These are phyloP conservation scores for Colletotrichum sp. DNA, from an alignment of 2,329 filamentous ascomycete species.

Conservation along the genomic window DNA sequence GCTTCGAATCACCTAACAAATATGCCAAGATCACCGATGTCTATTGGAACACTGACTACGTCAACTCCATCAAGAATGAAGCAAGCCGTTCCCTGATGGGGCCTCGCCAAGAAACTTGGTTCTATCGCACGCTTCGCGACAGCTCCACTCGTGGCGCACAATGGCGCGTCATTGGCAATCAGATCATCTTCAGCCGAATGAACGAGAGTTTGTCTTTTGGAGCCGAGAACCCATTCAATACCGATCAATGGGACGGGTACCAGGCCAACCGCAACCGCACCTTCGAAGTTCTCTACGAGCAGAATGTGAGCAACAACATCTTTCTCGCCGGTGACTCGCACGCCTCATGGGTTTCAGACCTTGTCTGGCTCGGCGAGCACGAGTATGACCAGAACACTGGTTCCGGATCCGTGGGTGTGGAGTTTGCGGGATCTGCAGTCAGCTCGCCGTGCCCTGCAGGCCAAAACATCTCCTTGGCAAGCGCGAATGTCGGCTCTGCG, in stretches of 20 bases:
- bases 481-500: not conserved
- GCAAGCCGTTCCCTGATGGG: conserved; percentile 75
- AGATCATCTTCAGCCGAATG: conserved; percentile 64
- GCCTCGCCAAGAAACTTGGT: conserved; percentile 75
- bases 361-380: conserved; percentile 61
- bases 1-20: not conserved
- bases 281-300: conserved; percentile 67
- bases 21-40: conserved; percentile 32
- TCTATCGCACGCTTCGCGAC: conserved; percentile 63
- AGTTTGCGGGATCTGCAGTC: conserved; percentile 72
- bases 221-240: conserved; percentile 47
- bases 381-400: conserved; percentile 60
- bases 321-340: conserved; percentile 76
- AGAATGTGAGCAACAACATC: conserved; percentile 75
- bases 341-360: conserved; percentile 66
- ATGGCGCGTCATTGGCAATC: conserved; percentile 76
- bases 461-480: not conserved
- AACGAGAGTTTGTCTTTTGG: conserved; percentile 34
- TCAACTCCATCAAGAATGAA: conserved; percentile 67
- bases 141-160: conserved; percentile 68
- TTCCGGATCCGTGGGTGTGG: conserved; percentile 62
- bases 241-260: conserved; percentile 64
- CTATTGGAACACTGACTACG: conserved; percentile 66
- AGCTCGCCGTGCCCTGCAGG: not conserved
- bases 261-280: conserved; percentile 74